Base-by-base conservation (phyloP, 1,139 yeast genomes). In the Lodderomyces orthopsilosis region DNA sequence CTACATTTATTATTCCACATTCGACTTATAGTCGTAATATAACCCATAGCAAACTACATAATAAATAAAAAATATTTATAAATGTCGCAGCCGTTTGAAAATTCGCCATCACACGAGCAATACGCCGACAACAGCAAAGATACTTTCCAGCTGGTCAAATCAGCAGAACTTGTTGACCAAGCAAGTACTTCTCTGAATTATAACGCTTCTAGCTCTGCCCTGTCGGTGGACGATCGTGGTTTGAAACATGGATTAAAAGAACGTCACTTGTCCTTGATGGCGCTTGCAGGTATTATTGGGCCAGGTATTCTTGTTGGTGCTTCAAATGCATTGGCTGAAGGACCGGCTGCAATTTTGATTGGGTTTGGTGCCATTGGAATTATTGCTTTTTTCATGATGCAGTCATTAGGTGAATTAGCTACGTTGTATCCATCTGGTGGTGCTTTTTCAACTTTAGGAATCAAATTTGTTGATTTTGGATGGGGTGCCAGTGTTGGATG, bases 401-500 rank as follows among this genome's bases (percentile, higher is more conserved):
- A 73, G 47, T 69, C 77, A 14, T 64, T 80, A 48, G 85, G 85
- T 35, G 85, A 80, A 52, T 54, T 80, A 50, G 73, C 79, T 34
- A 75, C 83, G 1, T 53, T 70, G 26, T 77, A 74, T 42, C 77
- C 78, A 3, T 64, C 74, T 12, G 84, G 82, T 27, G 74, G 77
- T 36, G 79, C 79, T 34, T 79, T 79, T 53, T 75, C 81, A 17
- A 70, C 79, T 5, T 61, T 75, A 50, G 83, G 81, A 2, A 66
- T 74, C 47, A 69, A 71, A 51, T 71, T 74, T 50, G 71, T 79
- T 6, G 85, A 81, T 57, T 68, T 70, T 30, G 84, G 85, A 4
- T 74, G 74, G 48, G 85, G 84, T 9, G 81, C 78, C 13, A 74
- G 81, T 1, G 69, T 80, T 13, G 85, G 86, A 2, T 79, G 84